phyloP scores from a whole-genome alignment of 805 yeast species.

The Sugiyamaella valdiviana region DNA sequence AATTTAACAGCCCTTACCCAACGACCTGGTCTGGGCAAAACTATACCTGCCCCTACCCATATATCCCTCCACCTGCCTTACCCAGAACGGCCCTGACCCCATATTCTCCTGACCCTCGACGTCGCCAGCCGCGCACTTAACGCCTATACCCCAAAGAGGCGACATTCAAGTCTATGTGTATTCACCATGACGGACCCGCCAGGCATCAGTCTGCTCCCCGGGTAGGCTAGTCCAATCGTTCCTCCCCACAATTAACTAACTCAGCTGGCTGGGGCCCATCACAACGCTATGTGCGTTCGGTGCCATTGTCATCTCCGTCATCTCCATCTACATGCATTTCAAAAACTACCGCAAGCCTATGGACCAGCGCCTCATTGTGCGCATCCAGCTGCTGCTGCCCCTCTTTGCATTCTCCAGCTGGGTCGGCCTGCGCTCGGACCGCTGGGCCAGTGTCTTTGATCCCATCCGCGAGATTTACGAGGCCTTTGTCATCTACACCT shows the following conservation, averaged over 20 bases:
- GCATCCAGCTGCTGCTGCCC: constrained; percentile 80
- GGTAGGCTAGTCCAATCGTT: neutral
- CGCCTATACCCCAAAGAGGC: too few relatives aligned
- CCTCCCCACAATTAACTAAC: neutral
- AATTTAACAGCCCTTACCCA: too few relatives aligned
- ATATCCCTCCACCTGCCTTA: too few relatives aligned
- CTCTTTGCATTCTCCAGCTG: constrained; percentile 70
- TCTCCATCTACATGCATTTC: constrained; percentile 49
- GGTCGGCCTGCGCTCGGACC: constrained; percentile 45
- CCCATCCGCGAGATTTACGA: constrained; percentile 88
- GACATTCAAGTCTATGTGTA: neutral
- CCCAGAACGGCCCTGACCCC: too few relatives aligned
- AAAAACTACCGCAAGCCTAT: constrained; percentile 79
- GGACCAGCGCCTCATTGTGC: constrained; percentile 76
- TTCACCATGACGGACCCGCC: neutral
- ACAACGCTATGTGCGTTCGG: constrained; percentile 20
- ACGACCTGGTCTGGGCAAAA: too few relatives aligned
- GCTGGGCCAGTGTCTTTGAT: constrained; percentile 46
- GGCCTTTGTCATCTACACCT: constrained; percentile 92
- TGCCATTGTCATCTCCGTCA: constrained; percentile 38
- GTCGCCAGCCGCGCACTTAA: too few relatives aligned
- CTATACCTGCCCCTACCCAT: too few relatives aligned
- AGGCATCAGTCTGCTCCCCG: neutral
- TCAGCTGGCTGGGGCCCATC: constrained; percentile 6
- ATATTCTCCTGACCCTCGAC: too few relatives aligned